A percentile compares a stretch with the other conserved stretches of the same genome.
Conservation (phyloP, 202 grass and related monocot species). For the Hordeum pubiflorum region DNA sequence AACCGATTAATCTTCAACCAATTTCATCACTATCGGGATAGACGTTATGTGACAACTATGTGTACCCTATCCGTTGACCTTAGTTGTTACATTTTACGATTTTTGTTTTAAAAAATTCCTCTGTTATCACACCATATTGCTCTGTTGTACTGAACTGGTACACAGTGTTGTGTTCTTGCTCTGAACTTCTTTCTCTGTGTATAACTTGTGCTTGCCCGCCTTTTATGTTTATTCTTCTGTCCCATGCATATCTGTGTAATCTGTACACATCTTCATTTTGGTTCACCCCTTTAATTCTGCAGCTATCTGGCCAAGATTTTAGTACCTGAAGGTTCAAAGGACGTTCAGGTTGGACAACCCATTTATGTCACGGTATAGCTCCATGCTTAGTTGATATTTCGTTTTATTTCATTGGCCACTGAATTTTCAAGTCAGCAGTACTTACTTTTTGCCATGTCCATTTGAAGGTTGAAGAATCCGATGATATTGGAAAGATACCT, state of each 20-base stretch:
- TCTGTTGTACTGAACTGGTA: background rate
- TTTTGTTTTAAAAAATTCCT: too few species aligned
- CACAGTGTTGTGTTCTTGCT: background rate
- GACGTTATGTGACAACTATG: background rate
- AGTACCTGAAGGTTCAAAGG: slow-evolving; percentile 90
- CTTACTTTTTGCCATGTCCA: slow-evolving; percentile 9
- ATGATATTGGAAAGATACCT: slow-evolving; percentile 74
- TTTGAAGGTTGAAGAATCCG: slow-evolving; percentile 73
- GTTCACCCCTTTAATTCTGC: slow-evolving; percentile 20
- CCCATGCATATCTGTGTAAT: slow-evolving; percentile 13
- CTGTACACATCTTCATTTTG: background rate
- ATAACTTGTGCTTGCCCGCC: slow-evolving; percentile 1
- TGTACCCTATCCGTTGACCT: background rate
- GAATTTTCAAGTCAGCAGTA: slow-evolving; percentile 8
- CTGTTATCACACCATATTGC: background rate
- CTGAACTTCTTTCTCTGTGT: background rate
- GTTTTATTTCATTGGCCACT: background rate
- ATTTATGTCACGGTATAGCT: slow-evolving; percentile 83
- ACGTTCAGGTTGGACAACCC: slow-evolving; percentile 84
- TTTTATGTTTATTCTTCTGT: slow-evolving; percentile 2
- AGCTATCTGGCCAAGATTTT: slow-evolving; percentile 98
- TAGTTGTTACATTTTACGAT: background rate
- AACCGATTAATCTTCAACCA: background rate
- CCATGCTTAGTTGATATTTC: background rate
- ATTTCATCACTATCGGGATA: background rate